These are phyloP conservation scores for Eimeria sp. DNA, from an alignment of 169 alveolate species.

Conservation along the genomic window DNA sequence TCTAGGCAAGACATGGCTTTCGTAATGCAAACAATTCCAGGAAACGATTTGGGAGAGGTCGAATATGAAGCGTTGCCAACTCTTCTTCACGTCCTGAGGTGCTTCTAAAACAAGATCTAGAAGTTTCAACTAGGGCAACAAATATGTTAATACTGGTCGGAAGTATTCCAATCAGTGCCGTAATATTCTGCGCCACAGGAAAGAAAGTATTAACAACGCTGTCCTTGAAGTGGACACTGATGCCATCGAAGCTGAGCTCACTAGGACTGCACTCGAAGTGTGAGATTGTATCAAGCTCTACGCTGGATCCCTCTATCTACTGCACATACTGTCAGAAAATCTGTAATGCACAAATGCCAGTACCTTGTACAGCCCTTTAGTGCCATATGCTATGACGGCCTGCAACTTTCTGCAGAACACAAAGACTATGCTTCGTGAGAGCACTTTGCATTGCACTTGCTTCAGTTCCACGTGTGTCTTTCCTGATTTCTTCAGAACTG, in stretches of 20 bases:
- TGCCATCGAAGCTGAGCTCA: conserved; percentile 68
- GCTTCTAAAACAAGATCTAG: neutral
- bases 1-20: conserved; percentile 69
- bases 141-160: neutral
- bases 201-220: conserved; percentile 78
- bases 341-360: neutral
- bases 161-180: neutral
- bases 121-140: neutral
- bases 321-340: neutral
- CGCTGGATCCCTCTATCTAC: neutral
- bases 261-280: conserved; percentile 27
- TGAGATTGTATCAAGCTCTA: neutral
- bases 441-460: neutral
- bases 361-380: neutral
- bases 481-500: conserved; percentile 12
- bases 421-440: neutral
- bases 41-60: conserved; percentile 64
- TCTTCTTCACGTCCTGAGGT: conserved; percentile 58
- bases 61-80: conserved; percentile 65
- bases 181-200: conserved; percentile 3
- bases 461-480: neutral
- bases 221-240: conserved; percentile 73
- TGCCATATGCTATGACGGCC: neutral
- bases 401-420: neutral
- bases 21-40: conserved; percentile 71